Evolutionary conservation across 2,329 filamentous ascomycete species (phyloP).

Genomic region (Tolypocladium cylindrosporum): DNA sequence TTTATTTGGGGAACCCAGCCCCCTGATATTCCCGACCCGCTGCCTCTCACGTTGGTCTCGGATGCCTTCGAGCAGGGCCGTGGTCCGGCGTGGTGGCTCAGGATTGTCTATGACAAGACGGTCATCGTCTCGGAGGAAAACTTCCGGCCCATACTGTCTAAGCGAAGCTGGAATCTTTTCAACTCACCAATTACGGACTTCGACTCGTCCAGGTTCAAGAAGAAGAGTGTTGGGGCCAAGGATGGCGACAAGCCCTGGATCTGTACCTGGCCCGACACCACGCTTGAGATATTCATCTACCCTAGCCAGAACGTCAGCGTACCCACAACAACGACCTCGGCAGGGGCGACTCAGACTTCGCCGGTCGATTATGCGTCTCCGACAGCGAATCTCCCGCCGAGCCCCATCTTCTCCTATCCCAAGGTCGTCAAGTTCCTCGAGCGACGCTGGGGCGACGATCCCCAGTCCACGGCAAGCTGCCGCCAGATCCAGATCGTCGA

Average conservation of each 20-base stretch:
- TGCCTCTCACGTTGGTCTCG: conserved; percentile 36
- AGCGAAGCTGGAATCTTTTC: conserved; percentile 14
- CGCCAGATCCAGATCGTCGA: conserved; percentile 35
- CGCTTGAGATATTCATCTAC: conserved; percentile 48
- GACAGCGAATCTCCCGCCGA: conserved; percentile 2
- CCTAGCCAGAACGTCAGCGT: conserved; percentile 39
- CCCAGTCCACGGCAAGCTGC: conserved; percentile 30
- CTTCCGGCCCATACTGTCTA: conserved; percentile 17
- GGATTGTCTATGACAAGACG: conserved; percentile 43
- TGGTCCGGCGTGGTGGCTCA: conserved; percentile 47
- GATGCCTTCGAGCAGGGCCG: conserved; percentile 36
- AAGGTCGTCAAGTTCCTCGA: conserved; percentile 46
- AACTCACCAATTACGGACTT: conserved; percentile 7
- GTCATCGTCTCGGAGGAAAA: conserved; percentile 38
- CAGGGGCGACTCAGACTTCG: conserved; percentile 1
- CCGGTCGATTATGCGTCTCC: conserved; percentile 6
- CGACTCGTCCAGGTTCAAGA: conserved; percentile 15
- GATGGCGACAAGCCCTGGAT: conserved; percentile 47
- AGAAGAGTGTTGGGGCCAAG: conserved; percentile 17
- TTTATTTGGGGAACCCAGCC: conserved; percentile 47
- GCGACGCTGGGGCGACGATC: conserved; percentile 28
- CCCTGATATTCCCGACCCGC: conserved; percentile 28
- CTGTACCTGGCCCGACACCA: conserved; percentile 46
- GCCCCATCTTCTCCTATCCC: conserved; percentile 31
- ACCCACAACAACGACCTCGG: conserved; percentile 3